Evolutionary conservation across 2,329 filamentous ascomycete genomes (phyloP).

Genomic region (Trichoderma sp.): DNA sequence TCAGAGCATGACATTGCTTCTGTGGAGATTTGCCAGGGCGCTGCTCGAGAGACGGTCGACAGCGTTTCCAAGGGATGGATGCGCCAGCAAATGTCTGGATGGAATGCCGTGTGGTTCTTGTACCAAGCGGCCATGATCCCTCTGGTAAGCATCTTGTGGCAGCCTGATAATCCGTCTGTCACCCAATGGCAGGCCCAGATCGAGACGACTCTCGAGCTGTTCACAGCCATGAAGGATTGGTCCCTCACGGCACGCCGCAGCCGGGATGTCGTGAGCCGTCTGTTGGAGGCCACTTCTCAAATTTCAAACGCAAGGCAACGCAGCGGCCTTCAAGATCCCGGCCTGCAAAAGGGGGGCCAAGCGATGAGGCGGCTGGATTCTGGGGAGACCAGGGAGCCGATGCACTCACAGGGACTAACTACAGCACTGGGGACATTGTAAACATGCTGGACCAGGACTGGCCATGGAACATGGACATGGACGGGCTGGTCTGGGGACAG

Average conservation of each 20-base stretch:
- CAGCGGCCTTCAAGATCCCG: not conserved
- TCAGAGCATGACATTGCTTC: slow-evolving; percentile 65
- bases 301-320: not conserved
- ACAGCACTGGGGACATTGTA: not conserved
- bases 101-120: slow-evolving; percentile 80
- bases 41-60: slow-evolving; percentile 70
- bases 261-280: slow-evolving; percentile 62
- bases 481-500: slow-evolving; percentile 9
- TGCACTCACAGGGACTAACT: not conserved
- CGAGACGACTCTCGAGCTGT: slow-evolving; percentile 59
- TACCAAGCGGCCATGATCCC: slow-evolving; percentile 82
- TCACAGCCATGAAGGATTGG: slow-evolving; percentile 66
- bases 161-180: slow-evolving; percentile 53
- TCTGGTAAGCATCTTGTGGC: slow-evolving; percentile 72
- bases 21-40: slow-evolving; percentile 67
- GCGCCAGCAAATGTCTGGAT: slow-evolving; percentile 74
- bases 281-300: slow-evolving; percentile 59
- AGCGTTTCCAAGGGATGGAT: slow-evolving; percentile 71
- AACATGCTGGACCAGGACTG: slow-evolving; percentile 16
- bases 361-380: not conserved
- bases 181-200: slow-evolving; percentile 58
- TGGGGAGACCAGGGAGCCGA: not conserved
- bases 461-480: slow-evolving; percentile 11
- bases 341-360: not conserved
- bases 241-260: slow-evolving; percentile 63